phyloP scores from a whole-genome alignment of 352 stramenopile species.

The Pythium pectinolyticum region DNA sequence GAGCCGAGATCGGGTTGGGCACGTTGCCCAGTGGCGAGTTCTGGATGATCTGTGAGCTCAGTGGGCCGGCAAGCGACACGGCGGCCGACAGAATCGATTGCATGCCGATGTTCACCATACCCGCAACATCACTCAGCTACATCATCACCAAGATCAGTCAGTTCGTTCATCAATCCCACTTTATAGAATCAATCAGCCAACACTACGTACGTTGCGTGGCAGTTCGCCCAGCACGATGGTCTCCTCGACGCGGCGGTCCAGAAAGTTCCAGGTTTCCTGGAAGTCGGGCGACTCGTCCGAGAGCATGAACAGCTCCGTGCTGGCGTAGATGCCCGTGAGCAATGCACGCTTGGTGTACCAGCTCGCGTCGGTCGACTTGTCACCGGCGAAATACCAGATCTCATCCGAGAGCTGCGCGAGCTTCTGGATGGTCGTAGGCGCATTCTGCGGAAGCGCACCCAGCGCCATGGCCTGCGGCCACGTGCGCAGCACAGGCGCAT shows the following conservation, averaged over 20 bases:
- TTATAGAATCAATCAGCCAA: not conserved
- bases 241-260: slow-evolving; percentile 82
- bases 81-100: slow-evolving; percentile 77
- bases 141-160: not conserved
- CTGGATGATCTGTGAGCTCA: slow-evolving; percentile 63
- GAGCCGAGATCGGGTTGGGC: slow-evolving; percentile 76
- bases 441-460: slow-evolving; percentile 75
- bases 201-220: slow-evolving; percentile 80
- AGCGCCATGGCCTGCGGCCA: slow-evolving; percentile 84
- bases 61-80: slow-evolving; percentile 73
- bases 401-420: slow-evolving; percentile 74
- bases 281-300: slow-evolving; percentile 72
- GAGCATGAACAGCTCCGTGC: slow-evolving; percentile 86
- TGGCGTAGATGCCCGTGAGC: slow-evolving; percentile 77
- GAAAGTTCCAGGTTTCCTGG: slow-evolving; percentile 80
- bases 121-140: slow-evolving; percentile 68
- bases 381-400: slow-evolving; percentile 87
- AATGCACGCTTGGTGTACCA: slow-evolving; percentile 88
- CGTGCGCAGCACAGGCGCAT: slow-evolving; percentile 53
- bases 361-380: slow-evolving; percentile 79
- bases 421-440: slow-evolving; percentile 66
- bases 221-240: slow-evolving; percentile 77
- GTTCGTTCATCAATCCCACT: not conserved
- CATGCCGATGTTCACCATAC: slow-evolving; percentile 78
- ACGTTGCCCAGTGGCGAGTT: slow-evolving; percentile 64